Conservation (phyloP, 1,139 yeast genomes). For the Lodderomyces pseudojiufengensis region DNA sequence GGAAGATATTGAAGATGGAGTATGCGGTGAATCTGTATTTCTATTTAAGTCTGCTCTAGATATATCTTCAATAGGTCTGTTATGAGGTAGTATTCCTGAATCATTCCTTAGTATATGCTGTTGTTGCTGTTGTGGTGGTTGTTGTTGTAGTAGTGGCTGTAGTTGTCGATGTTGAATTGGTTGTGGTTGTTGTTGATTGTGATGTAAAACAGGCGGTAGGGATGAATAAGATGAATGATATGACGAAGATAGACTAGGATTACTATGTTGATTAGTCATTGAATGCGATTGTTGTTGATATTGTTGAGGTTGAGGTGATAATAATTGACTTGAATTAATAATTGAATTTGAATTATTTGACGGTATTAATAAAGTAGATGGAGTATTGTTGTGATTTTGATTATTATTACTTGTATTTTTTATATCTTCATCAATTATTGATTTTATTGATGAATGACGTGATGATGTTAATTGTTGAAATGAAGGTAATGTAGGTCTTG, state of each 20-base stretch:
- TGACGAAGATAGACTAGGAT: background rate
- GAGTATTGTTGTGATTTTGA: too few relatives aligned
- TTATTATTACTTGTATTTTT: too few relatives aligned
- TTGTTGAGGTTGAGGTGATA: background rate
- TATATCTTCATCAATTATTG: slow-evolving; percentile 3
- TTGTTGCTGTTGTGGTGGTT: background rate
- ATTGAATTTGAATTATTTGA: background rate
- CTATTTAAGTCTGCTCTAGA: background rate
- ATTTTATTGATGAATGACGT: slow-evolving; percentile 1
- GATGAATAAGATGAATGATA: too few relatives aligned
- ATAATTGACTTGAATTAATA: too few relatives aligned
- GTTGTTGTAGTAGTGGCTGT: background rate
- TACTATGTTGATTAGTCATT: too few relatives aligned
- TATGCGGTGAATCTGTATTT: background rate
- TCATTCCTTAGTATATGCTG: background rate
- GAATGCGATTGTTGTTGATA: background rate
- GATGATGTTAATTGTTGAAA: background rate
- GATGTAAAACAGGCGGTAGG: background rate
- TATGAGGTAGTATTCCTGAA: too few relatives aligned
- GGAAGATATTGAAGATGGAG: background rate
- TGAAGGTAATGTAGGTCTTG: background rate
- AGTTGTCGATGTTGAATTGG: too few relatives aligned
- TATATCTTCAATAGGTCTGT: too few relatives aligned
- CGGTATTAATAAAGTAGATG: too few relatives aligned
- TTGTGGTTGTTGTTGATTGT: background rate